Evolutionary conservation across 257 asterid genomes (phyloP), one percentile per base, ranked within the genome.

Genomic region (Vinca minor): DNA sequence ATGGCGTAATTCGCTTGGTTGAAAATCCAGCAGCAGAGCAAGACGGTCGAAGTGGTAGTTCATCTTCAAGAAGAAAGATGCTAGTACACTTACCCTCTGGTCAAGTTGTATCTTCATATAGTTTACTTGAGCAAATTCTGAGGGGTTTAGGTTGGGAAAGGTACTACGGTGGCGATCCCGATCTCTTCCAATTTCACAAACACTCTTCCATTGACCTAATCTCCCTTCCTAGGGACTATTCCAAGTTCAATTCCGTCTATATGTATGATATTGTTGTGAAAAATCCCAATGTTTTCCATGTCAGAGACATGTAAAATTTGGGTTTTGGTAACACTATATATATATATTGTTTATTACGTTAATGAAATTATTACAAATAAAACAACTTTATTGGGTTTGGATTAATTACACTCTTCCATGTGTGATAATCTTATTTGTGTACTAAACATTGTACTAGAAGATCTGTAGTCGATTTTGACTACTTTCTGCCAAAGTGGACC

Each of bases 201-300:
- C 84, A 18, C 1, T 79, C 89, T 7, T 85, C 96, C 63, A 91
- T 84, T 23, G 97, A 91, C 50, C 85, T 91, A 44, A 91, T 91
- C 44, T 91, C 97, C 1, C 74, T 91, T 53, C 97, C 97, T 4
- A 65, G 71, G 18, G 93, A 91, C 26, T 85, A 81, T 71, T 48
- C 81, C 77, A 85, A 80, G 77, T 91, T 91, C 82, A 85, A 47
- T 48, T 84, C 97, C 54, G 46, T 91, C 21, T 78, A 91, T 75
- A 87, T 91, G 97, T 87, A 91, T 69, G 98, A 91, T 62, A 84
- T 91, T 69, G 98, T 87, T 14, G 86, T 91, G 67, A 91, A 91
- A 76, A 91, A 86, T 44, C 98, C 98, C 8, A 91, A 86, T 32
- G 58, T 86, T 68, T 91, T 91, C 72, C 98, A 88, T 34, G 98